Evolutionary conservation across 2,329 filamentous ascomycete genomes (phyloP), one percentile per base, ranked within the genome.

Genomic region (Fonsecaea nubica): DNA sequence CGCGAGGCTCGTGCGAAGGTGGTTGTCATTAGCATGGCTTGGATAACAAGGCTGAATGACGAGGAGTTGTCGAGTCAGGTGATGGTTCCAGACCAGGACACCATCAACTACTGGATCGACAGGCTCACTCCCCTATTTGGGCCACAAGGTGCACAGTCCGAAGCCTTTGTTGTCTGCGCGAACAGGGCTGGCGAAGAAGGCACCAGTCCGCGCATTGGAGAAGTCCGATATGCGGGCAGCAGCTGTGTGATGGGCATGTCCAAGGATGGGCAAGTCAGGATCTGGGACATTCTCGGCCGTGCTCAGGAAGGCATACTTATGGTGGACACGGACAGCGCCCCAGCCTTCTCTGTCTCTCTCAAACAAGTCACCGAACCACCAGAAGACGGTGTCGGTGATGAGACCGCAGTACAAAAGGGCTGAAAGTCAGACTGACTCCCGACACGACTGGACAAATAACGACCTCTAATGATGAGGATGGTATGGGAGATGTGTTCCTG

Each of bases 21-120:
- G 25, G 82, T 89, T 4, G 81, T 88, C 59, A 72, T 89, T 15
- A 84, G 80, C n/a, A 89, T 89, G 85, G 87, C 87, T 0, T 90
- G 87, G 87, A 74, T 89, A 30, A 87, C 85, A 15, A 75, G 80
- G 33, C 75, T 86, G 30, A 76, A 78, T 32, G 78, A 80, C 2
- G 79, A 82, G 30, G 84, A 86, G 65, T 74, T 87, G 33, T 75
- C 76, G 21, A 70, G 75, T 7, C 76, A 83, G 18, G 76, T 79
- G 0, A 74, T 75, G 5, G 75, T 79, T 60, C 84, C 86, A 3
- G 87, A 89, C 71, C 77, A 85, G 74, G 83, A 86, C 71, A 89
- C 87, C 0, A 81, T 89, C 65, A 82, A 81, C 58, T 90, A 89
- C 74, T 90, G 87, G 87, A 76, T 89, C 21, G 82, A 85, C 74